Evolutionary conservation across 768 basidiomycete species (phyloP).

Genomic region (Mycena capillaripes): DNA sequence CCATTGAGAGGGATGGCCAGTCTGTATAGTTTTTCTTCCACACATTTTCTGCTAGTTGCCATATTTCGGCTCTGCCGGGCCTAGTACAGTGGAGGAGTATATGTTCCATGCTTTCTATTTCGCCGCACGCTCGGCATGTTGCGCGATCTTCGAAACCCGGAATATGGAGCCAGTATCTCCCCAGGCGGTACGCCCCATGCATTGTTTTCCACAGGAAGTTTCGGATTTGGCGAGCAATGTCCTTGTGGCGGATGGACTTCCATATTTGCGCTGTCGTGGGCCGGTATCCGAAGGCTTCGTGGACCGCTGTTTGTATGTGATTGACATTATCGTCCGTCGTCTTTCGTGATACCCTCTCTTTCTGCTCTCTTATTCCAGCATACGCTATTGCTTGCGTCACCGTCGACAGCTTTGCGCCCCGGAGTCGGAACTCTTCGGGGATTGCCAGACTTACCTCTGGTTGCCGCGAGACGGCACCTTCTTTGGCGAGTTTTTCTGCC

Average conservation of each 20-base stretch:
- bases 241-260: neutral
- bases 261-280: neutral
- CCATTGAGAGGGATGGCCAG: neutral
- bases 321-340: too few species aligned
- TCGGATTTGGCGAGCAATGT: neutral
- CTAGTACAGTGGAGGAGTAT: constrained; percentile 24
- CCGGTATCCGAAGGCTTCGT: too few species aligned
- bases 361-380: too few species aligned
- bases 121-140: constrained; percentile 17
- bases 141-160: constrained; percentile 20
- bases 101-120: constrained; percentile 30
- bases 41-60: constrained; percentile 11
- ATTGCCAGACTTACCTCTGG: too few species aligned
- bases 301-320: too few species aligned
- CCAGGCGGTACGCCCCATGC: constrained; percentile 17
- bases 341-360: too few species aligned
- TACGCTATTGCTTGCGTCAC: too few species aligned
- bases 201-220: constrained; percentile 28
- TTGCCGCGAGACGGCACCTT: too few species aligned
- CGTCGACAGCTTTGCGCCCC: too few species aligned
- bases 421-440: too few species aligned
- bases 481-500: too few species aligned
- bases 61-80: constrained; percentile 17
- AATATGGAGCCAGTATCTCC: constrained; percentile 28
- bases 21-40: neutral